Conservation (phyloP, 495 filamentous ascomycete genomes). For the Aspergillus egyptiacus region DNA sequence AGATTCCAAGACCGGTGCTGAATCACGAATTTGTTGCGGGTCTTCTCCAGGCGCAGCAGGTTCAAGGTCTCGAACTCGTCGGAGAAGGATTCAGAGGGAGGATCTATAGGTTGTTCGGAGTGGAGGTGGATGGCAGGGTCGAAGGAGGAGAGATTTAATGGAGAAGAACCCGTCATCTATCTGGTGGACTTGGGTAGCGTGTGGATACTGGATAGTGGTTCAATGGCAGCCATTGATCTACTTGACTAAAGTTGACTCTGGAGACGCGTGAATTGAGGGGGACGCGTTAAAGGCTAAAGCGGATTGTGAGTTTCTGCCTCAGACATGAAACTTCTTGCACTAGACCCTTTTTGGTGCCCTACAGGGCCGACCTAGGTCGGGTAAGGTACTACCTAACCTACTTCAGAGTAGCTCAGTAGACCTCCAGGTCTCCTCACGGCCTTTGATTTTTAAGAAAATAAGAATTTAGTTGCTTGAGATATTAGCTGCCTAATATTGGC, state of each 20-base stretch:
- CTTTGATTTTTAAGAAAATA: too few relatives aligned
- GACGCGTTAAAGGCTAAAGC: too few relatives aligned
- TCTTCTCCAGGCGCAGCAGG: conserved; percentile 43
- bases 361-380: too few relatives aligned
- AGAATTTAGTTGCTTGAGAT: too few relatives aligned
- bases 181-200: conserved; percentile 4
- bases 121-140: conserved; percentile 50
- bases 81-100: conserved; percentile 39
- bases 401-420: too few relatives aligned
- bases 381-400: too few relatives aligned
- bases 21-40: conserved; percentile 55
- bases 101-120: conserved; percentile 34
- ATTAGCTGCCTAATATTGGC: too few relatives aligned
- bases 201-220: conserved; percentile 10
- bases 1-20: conserved; percentile 56
- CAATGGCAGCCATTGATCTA: background rate
- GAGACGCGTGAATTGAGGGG: too few relatives aligned
- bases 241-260: background rate
- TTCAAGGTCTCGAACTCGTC: conserved; percentile 60
- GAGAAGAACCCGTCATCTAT: conserved; percentile 36
- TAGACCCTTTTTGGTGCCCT: too few relatives aligned
- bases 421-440: too few relatives aligned
- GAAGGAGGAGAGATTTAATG: conserved; percentile 41
- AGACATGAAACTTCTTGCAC: too few relatives aligned
- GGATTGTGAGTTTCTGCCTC: background rate